Percentiles rank a stretch among this genome's conserved stretches.
Evolutionary conservation across 2,329 filamentous ascomycete species (phyloP).

Genomic region (Cercospora sp.): DNA sequence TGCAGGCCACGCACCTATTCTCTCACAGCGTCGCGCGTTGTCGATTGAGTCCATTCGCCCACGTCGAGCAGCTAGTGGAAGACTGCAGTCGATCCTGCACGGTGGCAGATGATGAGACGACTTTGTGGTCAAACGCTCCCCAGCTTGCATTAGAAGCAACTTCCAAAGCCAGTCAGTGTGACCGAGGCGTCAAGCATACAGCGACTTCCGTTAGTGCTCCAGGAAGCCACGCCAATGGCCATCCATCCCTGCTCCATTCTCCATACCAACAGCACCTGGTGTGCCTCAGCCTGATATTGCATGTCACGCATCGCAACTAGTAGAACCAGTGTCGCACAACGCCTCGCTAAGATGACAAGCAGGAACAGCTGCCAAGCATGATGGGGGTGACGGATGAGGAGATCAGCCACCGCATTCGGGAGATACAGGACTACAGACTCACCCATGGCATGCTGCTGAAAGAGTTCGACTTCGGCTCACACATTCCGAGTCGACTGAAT

Average conservation of each 20-base stretch:
- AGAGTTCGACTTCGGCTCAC: not conserved
- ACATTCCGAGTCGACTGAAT: not conserved
- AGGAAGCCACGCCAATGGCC: constrained; percentile 14
- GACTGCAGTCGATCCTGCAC: constrained; percentile 9
- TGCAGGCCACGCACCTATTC: too few species aligned
- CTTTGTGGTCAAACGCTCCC: not conserved
- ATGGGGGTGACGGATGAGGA: constrained; percentile 17
- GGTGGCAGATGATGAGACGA: not conserved
- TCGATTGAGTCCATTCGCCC: not conserved
- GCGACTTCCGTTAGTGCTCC: constrained; percentile 20
- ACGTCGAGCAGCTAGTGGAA: constrained; percentile 1
- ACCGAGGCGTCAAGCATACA: constrained; percentile 25
- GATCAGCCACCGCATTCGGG: constrained; percentile 30
- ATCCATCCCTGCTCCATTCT: not conserved
- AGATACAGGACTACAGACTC: constrained; percentile 47
- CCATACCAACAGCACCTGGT: not conserved
- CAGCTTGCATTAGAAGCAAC: not conserved
- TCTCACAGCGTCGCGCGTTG: too few species aligned
- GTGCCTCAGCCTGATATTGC: not conserved
- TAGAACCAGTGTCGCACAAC: not conserved
- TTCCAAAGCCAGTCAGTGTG: constrained; percentile 5
- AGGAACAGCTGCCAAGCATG: not conserved
- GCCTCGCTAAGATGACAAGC: not conserved
- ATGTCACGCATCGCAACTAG: not conserved
- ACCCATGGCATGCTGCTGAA: constrained; percentile 47